phyloP scores from a whole-genome alignment of 176 grass and related monocot genomes.

The Tillandsia leiboldiana region DNA sequence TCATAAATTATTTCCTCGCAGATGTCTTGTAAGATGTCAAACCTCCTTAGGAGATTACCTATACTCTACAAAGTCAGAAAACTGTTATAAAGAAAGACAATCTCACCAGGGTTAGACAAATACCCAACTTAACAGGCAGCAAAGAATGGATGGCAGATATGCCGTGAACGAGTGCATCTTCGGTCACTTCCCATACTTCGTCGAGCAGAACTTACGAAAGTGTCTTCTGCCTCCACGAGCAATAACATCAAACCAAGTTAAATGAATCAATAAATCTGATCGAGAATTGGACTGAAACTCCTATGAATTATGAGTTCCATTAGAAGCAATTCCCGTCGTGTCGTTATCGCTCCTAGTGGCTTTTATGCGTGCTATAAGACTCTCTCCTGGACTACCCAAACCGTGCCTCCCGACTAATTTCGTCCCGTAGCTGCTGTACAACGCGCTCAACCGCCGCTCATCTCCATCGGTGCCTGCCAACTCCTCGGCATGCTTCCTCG shows the following conservation, averaged over 20 bases:
- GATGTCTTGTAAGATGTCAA: too few species aligned
- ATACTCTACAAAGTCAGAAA: too few species aligned
- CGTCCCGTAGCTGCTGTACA: conserved; percentile 68
- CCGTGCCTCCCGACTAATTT: conserved; percentile 60
- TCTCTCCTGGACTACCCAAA: conserved; percentile 55
- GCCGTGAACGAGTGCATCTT: neutral
- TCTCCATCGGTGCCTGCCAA: conserved; percentile 50
- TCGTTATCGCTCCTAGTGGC: conserved; percentile 35
- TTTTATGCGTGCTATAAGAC: conserved; percentile 56
- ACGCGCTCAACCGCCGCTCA: conserved; percentile 44
- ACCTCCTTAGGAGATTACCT: too few species aligned
- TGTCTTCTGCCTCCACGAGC: conserved; percentile 12
- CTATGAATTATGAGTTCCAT: conserved; percentile 30
- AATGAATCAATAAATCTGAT: conserved; percentile 31
- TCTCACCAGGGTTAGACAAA: neutral
- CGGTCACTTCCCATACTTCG: neutral
- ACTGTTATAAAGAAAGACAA: neutral
- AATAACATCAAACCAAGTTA: conserved; percentile 16
- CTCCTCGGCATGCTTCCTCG: conserved; percentile 52
- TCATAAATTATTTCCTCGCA: too few species aligned
- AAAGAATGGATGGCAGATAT: neutral
- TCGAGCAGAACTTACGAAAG: neutral
- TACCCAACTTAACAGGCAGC: neutral
- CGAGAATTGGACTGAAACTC: conserved; percentile 22
- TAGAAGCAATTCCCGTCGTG: conserved; percentile 14